Conservation (phyloP, 306 rosid genomes). For the Fragaria ananassa region DNA sequence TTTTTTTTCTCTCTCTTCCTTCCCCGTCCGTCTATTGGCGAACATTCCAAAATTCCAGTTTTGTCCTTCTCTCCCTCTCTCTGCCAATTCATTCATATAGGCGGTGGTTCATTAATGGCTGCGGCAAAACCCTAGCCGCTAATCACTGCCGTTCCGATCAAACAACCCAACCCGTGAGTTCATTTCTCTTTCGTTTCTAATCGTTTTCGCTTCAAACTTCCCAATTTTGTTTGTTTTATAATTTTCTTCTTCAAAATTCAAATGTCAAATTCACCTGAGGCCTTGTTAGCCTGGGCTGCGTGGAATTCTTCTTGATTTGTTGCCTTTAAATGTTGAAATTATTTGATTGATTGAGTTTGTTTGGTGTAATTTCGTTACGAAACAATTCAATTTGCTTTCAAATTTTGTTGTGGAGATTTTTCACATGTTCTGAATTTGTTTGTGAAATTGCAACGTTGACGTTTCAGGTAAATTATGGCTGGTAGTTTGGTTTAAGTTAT, state of each 20-base stretch:
- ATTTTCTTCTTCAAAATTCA: not conserved
- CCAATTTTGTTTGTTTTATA: not conserved
- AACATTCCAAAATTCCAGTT: constrained; percentile 10
- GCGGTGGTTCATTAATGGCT: constrained; percentile 37
- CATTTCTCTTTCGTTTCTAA: not conserved
- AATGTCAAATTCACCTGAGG: no score
- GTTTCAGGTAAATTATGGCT: constrained; percentile 34
- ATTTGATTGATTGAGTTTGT: not conserved
- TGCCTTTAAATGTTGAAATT: not conserved
- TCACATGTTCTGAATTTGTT: not conserved
- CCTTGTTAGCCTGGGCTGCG: no score
- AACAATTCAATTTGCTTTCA: constrained; percentile 6
- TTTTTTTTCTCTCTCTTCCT: not conserved
- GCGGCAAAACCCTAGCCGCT: constrained; percentile 71
- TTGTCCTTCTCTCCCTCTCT: constrained; percentile 26
- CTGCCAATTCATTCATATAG: not conserved
- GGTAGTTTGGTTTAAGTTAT: constrained; percentile 18
- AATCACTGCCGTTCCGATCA: constrained; percentile 14
- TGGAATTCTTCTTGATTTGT: not conserved
- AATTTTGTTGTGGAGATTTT: not conserved
- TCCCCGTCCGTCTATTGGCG: constrained; percentile 24
- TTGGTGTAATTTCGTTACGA: not conserved
- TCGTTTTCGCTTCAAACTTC: not conserved
- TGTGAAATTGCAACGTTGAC: constrained; percentile 5
- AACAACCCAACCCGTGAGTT: constrained; percentile 32